Evolutionary conservation across 2,329 filamentous ascomycete genomes (phyloP), one percentile per base, ranked within the genome.

Genomic region (Cytospora mali): DNA sequence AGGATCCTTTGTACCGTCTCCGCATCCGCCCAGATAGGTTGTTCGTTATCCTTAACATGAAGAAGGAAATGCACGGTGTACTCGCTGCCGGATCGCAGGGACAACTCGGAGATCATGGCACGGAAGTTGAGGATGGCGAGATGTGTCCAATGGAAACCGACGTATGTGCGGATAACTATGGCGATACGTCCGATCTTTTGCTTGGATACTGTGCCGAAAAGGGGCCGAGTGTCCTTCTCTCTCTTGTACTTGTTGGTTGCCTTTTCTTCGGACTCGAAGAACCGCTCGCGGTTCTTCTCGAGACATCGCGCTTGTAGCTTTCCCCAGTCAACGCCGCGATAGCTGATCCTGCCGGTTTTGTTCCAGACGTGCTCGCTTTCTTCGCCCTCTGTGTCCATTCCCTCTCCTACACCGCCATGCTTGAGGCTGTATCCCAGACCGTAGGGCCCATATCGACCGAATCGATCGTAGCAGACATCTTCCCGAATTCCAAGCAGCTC

Each of bases 401-500:
- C 86, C 60, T 93, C 86, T 28, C 84, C 86, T 0, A 85, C 76
- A 25, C 93, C 93, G 16, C 93, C 93, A 66, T 86, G 84, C 61
- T 86, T 84, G 64, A 84, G 82, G 69, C 84, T 86, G 75, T 96
- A 96, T n/a, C 93, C 93, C 48, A 93, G 79, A 0, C 93, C 93
- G 71, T 97, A 97, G 0, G 92, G 89, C 0, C 92, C 93, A 42
- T 94, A 85, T 53, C 93, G 85, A 21, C 92, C 91, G 71, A 92
- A 96, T 6, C 93, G 85, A 71, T 97, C 93, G 72, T 96, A 96
- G 76, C 93, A 97, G 16, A 96, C 80, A 69, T 95, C 89, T 65
- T 92, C 84, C 25, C 88, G 81, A 48, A 96, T 75, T 0, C 91
- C 92, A 5, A 97, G 77, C 52, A 92, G 73, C 16, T 86, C 81